Percentiles rank a stretch among this genome's conserved stretches.
Evolutionary conservation across 768 basidiomycete genomes (phyloP).

Genomic region (Suillus plorans): DNA sequence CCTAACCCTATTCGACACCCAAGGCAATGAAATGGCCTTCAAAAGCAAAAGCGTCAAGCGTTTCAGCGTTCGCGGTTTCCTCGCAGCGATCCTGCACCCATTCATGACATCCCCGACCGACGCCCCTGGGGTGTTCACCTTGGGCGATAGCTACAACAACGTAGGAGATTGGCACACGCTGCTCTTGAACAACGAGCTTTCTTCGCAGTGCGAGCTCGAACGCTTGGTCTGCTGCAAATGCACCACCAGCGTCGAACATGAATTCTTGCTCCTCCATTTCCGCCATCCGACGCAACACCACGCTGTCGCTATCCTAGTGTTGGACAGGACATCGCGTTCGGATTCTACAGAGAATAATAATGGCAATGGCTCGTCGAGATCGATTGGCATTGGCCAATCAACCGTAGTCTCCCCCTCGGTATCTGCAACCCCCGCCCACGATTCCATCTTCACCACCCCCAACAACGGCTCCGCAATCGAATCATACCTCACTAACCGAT

Average conservation of each 20-base stretch:
- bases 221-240: neutral
- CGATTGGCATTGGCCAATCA: neutral
- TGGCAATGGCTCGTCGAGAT: neutral
- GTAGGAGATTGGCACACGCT: too few species aligned
- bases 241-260: neutral
- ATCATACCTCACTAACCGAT: neutral
- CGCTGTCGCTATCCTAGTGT: neutral
- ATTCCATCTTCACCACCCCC: neutral
- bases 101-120: too few species aligned
- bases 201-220: neutral
- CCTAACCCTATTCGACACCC: too few species aligned
- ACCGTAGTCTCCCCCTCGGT: neutral
- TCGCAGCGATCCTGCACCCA: too few species aligned
- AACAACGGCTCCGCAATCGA: neutral
- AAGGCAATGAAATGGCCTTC: too few species aligned
- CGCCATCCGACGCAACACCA: neutral
- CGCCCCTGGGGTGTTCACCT: too few species aligned
- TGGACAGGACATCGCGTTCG: neutral
- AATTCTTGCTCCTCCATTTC: neutral
- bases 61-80: too few species aligned
- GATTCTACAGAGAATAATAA: neutral
- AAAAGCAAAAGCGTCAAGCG: too few species aligned
- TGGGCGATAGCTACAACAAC: too few species aligned
- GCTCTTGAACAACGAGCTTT: neutral
- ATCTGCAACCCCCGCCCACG: neutral